Conservation (phyloP, 495 filamentous ascomycete genomes). For the Tricharina praecox region DNA sequence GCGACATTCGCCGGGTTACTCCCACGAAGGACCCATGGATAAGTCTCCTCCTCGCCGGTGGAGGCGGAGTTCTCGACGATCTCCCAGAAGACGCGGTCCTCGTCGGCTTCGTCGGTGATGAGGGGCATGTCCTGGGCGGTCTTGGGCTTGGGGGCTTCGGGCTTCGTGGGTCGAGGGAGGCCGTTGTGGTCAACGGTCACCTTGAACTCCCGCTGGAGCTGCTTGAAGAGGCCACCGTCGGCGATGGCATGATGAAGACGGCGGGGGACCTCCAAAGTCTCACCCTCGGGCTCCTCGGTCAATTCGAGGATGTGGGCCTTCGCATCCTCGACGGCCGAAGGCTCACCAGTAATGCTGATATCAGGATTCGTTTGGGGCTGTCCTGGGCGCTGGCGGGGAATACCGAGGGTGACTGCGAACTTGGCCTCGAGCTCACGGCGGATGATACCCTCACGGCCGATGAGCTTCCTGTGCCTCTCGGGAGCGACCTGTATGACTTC, state of each 20-base stretch:
- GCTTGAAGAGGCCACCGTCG: constrained; percentile 87
- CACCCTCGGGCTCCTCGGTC: constrained; percentile 72
- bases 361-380: constrained; percentile 49
- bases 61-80: constrained; percentile 41
- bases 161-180: constrained; percentile 51
- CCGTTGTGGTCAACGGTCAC: constrained; percentile 84
- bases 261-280: constrained; percentile 65
- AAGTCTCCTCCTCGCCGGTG: constrained; percentile 47
- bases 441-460: constrained; percentile 78
- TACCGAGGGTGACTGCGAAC: constrained; percentile 76
- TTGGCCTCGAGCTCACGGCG: constrained; percentile 71
- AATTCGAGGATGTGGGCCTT: constrained; percentile 65
- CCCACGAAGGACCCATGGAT: constrained; percentile 83
- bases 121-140: constrained; percentile 50
- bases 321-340: constrained; percentile 61
- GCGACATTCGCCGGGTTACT: constrained; percentile 53
- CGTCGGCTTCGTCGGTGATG: constrained; percentile 65
- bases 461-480: constrained; percentile 77
- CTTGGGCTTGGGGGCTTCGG: constrained; percentile 32
- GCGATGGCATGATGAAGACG: constrained; percentile 66
- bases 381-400: constrained; percentile 55
- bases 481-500: constrained; percentile 62
- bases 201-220: constrained; percentile 58
- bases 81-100: constrained; percentile 62
- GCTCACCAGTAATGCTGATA: constrained; percentile 68